These are phyloP conservation scores for Sporothrix mexicana DNA, from an alignment of 2,329 filamentous ascomycete species.

Conservation along the genomic window DNA sequence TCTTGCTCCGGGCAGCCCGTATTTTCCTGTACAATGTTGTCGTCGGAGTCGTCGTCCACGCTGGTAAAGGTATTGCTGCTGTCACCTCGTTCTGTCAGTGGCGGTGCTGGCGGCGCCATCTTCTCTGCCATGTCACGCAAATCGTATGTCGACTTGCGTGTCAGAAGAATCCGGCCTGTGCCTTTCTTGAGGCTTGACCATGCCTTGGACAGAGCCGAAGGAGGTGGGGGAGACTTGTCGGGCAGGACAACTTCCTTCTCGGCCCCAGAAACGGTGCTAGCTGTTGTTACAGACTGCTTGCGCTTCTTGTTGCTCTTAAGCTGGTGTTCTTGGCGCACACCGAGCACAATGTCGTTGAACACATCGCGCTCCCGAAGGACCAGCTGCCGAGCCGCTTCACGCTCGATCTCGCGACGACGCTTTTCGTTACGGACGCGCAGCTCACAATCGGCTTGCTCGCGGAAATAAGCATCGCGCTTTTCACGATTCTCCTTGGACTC, in stretches of 20 bases:
- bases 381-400: slow-evolving; percentile 23
- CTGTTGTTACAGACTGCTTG: slow-evolving; percentile 13
- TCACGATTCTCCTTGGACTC: slow-evolving; percentile 29
- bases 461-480: slow-evolving; percentile 35
- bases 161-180: slow-evolving; percentile 21
- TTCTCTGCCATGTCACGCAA: slow-evolving; percentile 30
- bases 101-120: slow-evolving; percentile 10
- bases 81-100: not conserved
- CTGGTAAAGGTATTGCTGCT: not conserved
- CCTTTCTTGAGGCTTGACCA: slow-evolving; percentile 36
- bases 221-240: slow-evolving; percentile 6
- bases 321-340: slow-evolving; percentile 9
- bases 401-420: slow-evolving; percentile 5
- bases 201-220: slow-evolving; percentile 31
- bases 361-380: slow-evolving; percentile 16
- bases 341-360: slow-evolving; percentile 9
- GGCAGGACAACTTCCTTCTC: slow-evolving; percentile 18
- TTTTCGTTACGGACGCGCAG: not conserved
- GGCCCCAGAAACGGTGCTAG: not conserved
- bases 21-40: slow-evolving; percentile 8
- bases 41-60: slow-evolving; percentile 20
- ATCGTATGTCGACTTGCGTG: slow-evolving; percentile 33
- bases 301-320: slow-evolving; percentile 20
- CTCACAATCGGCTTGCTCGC: slow-evolving; percentile 26
- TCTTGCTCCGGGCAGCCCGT: not conserved